A percentile compares a stretch with the other conserved stretches of the same genome.
Evolutionary conservation across 2,329 filamentous ascomycete genomes (phyloP).

Genomic region (Diaporthe citri): DNA sequence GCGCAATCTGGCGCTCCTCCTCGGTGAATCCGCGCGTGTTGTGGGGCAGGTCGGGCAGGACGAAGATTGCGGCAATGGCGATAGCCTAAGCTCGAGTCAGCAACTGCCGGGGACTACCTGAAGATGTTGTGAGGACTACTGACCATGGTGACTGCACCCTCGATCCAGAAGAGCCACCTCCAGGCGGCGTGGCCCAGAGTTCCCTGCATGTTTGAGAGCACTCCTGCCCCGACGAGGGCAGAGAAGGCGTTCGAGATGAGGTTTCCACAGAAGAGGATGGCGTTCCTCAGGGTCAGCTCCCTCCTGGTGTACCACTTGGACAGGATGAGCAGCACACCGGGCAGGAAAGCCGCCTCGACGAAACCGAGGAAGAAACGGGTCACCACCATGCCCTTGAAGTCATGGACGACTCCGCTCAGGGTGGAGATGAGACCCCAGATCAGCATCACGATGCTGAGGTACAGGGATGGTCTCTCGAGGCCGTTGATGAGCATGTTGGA

Average conservation of each 20-base stretch:
- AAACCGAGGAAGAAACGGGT: conserved; percentile 72
- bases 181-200: conserved; percentile 67
- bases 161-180: conserved; percentile 73
- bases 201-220: conserved; percentile 69
- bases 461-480: conserved; percentile 63
- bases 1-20: conserved; percentile 68
- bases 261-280: conserved; percentile 70
- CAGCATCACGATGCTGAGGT: conserved; percentile 65
- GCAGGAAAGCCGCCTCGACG: conserved; percentile 74
- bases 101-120: neutral
- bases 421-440: conserved; percentile 73
- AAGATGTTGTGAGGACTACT: neutral
- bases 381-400: conserved; percentile 66
- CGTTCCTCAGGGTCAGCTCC: conserved; percentile 66
- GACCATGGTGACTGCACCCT: conserved; percentile 65
- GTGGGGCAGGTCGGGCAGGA: conserved; percentile 67
- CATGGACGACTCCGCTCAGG: conserved; percentile 63
- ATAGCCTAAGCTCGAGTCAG: conserved; percentile 43
- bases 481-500: conserved; percentile 70
- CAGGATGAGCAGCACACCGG: conserved; percentile 72
- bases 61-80: conserved; percentile 60
- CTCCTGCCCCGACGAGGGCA: conserved; percentile 69
- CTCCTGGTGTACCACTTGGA: conserved; percentile 76
- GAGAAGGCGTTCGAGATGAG: conserved; percentile 72
- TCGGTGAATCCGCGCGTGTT: conserved; percentile 70